Conservation (phyloP, 2,329 filamentous ascomycete genomes). For the Xylariaceae sp. region DNA sequence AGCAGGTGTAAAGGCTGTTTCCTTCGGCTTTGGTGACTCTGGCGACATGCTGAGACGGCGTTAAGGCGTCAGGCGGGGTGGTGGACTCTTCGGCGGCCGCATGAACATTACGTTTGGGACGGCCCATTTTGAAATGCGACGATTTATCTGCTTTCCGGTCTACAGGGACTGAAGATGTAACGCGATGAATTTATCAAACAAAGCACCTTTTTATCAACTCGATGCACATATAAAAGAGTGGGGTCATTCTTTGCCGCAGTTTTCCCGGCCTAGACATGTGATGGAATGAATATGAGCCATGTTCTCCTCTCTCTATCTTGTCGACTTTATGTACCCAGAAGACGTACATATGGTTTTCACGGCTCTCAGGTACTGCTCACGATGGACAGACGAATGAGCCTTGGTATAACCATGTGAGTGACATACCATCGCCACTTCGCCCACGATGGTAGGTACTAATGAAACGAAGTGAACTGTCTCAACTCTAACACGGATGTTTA, state of each 20-base stretch:
- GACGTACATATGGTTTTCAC: too few relatives aligned
- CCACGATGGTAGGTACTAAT: too few relatives aligned
- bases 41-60: constrained; percentile 71
- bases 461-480: too few relatives aligned
- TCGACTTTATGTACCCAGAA: too few relatives aligned
- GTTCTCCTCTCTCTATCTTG: too few relatives aligned
- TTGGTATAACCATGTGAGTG: too few relatives aligned
- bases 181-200: neutral
- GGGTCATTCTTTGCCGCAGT: neutral
- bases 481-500: too few relatives aligned
- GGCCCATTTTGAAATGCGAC: constrained; percentile 61
- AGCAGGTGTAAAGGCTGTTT: constrained; percentile 86
- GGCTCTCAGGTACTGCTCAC: too few relatives aligned
- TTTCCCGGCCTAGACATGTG: neutral
- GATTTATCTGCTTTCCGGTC: neutral
- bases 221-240: too few relatives aligned
- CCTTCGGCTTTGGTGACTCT: constrained; percentile 83
- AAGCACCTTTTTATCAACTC: too few relatives aligned
- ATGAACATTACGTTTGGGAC: constrained; percentile 77
- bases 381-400: too few relatives aligned
- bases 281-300: neutral
- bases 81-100: constrained; percentile 77
- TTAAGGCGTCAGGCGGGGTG: constrained; percentile 65
- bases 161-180: neutral
- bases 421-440: too few relatives aligned